phyloP scores from a whole-genome alignment of 2,329 filamentous ascomycete species.

The Fusarium decemcellulare region DNA sequence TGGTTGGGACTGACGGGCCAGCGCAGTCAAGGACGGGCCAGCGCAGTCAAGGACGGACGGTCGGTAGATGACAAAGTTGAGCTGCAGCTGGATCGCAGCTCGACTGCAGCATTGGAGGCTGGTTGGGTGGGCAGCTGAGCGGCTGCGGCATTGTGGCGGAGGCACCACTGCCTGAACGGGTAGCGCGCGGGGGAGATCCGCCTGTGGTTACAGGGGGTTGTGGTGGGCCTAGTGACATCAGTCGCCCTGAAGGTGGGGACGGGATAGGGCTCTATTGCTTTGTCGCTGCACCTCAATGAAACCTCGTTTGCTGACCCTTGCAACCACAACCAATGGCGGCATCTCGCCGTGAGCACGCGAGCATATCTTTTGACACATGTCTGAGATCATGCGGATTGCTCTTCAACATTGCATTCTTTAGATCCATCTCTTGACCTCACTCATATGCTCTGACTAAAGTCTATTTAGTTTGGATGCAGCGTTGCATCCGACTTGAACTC shows the following conservation, averaged over 20 bases:
- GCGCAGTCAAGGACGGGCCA: slow-evolving; percentile 4
- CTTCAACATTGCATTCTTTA: not conserved
- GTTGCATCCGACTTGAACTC: too few relatives aligned
- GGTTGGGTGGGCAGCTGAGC: slow-evolving; percentile 10
- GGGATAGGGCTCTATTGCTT: slow-evolving; percentile 24
- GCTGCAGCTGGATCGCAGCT: slow-evolving; percentile 4
- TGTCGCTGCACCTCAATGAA: not conserved
- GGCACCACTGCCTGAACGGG: slow-evolving; percentile 24
- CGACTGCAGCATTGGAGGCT: not conserved
- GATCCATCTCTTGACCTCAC: too few relatives aligned
- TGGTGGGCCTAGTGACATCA: slow-evolving; percentile 38
- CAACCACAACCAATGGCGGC: slow-evolving; percentile 27
- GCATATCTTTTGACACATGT: slow-evolving; percentile 20
- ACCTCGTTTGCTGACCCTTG: not conserved
- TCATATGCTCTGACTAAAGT: too few relatives aligned
- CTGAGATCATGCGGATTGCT: slow-evolving; percentile 31
- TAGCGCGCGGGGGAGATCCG: slow-evolving; percentile 7
- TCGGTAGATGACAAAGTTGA: slow-evolving; percentile 3
- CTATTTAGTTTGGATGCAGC: too few relatives aligned
- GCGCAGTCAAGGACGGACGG: not conserved
- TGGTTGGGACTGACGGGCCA: slow-evolving; percentile 18
- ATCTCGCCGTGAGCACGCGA: slow-evolving; percentile 30
- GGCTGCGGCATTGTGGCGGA: slow-evolving; percentile 15
- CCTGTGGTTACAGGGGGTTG: slow-evolving; percentile 19
- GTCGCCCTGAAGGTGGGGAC: slow-evolving; percentile 20